phyloP scores from a whole-genome alignment of 192 early-diverging fungal genomes.

The Radiomyces spectabilis region DNA sequence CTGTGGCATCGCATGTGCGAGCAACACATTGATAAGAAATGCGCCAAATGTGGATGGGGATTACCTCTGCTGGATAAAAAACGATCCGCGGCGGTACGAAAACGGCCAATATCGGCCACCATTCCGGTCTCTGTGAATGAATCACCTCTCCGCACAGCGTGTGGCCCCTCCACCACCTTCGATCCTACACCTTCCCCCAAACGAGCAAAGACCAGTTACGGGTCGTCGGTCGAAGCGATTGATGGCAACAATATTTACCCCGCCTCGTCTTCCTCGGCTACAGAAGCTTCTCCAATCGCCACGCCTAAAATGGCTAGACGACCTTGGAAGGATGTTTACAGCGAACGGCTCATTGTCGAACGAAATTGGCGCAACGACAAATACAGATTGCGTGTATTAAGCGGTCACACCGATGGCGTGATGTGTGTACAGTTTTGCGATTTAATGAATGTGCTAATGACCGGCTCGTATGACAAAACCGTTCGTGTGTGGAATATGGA shows the following conservation, averaged over 20 bases:
- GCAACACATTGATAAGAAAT: slow-evolving; percentile 95
- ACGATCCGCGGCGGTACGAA: slow-evolving; percentile 21
- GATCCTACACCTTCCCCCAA: too few species aligned
- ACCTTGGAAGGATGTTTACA: slow-evolving; percentile 94
- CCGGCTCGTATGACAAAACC: slow-evolving; percentile 84
- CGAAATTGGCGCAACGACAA: slow-evolving; percentile 90
- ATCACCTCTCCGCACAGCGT: slow-evolving; percentile 4
- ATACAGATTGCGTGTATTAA: slow-evolving; percentile 53
- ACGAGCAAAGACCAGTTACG: slow-evolving; percentile 7
- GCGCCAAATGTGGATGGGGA: slow-evolving; percentile 95
- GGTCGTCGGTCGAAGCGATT: too few species aligned
- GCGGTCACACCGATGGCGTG: slow-evolving; percentile 85
- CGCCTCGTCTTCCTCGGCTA: too few species aligned
- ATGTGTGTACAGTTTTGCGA: slow-evolving; percentile 89
- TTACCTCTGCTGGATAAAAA: slow-evolving; percentile 77
- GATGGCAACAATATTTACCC: too few species aligned
- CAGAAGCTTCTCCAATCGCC: too few species aligned
- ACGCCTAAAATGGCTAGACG: too few species aligned
- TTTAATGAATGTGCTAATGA: slow-evolving; percentile 58
- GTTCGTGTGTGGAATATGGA: slow-evolving; percentile 85
- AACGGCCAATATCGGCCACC: slow-evolving; percentile 28
- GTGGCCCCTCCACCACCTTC: slow-evolving; percentile 8
- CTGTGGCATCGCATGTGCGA: slow-evolving; percentile 97
- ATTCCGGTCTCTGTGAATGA: slow-evolving; percentile 18
- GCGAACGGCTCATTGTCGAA: slow-evolving; percentile 85